These are phyloP conservation scores for Candida palmyrensis DNA, from an alignment of 805 yeast species.

Conservation along the genomic window DNA sequence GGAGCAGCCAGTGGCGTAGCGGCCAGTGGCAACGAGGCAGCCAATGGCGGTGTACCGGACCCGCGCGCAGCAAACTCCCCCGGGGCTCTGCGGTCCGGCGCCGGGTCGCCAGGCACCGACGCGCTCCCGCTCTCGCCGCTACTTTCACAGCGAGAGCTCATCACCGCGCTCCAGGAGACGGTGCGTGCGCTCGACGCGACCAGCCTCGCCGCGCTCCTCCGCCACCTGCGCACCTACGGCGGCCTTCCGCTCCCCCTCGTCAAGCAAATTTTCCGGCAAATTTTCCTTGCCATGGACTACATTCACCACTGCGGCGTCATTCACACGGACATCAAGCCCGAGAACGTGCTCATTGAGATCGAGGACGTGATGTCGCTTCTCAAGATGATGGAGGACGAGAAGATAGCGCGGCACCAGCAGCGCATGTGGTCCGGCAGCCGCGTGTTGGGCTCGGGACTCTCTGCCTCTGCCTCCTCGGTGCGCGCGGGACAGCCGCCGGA, in stretches of 20 bases:
- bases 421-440: not conserved
- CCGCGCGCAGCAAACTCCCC: not conserved
- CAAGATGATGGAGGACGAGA: constrained; percentile 31
- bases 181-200: constrained; percentile 12
- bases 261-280: constrained; percentile 52
- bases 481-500: too few species aligned
- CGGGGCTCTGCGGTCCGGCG: not conserved
- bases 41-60: too few species aligned
- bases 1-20: constrained; percentile 9
- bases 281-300: constrained; percentile 51
- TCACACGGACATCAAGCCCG: constrained; percentile 43
- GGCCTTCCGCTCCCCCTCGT: constrained; percentile 53
- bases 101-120: constrained; percentile 3
- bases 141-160: not conserved
- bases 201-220: constrained; percentile 26
- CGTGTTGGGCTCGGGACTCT: too few species aligned
- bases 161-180: constrained; percentile 6
- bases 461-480: too few species aligned
- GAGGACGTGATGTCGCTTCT: constrained; percentile 51
- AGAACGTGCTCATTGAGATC: constrained; percentile 28
- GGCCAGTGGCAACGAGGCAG: not conserved
- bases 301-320: constrained; percentile 42
- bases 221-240: constrained; percentile 38
- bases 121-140: too few species aligned
- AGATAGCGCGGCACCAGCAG: constrained; percentile 10